phyloP scores from a whole-genome alignment of 116 monocot species.

The Papilionanthe hybrid region DNA sequence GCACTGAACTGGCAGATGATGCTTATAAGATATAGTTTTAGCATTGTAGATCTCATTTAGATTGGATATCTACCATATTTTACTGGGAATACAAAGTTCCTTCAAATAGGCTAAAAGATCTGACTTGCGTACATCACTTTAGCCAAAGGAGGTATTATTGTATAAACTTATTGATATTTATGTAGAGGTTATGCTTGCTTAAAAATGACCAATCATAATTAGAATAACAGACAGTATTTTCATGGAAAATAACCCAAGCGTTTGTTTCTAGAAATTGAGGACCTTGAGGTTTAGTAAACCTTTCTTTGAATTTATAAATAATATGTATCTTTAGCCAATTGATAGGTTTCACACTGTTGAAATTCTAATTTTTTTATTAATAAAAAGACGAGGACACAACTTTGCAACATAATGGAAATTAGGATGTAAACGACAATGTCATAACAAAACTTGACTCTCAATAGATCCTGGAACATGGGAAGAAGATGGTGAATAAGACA shows the following conservation, averaged over 20 bases:
- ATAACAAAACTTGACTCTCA: too few relatives aligned
- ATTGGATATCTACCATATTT: background rate
- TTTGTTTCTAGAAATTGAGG: background rate
- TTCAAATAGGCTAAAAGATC: background rate
- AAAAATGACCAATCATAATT: background rate
- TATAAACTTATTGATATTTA: background rate
- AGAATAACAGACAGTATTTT: background rate
- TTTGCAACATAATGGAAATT: too few relatives aligned
- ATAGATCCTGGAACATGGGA: too few relatives aligned
- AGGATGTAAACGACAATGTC: too few relatives aligned
- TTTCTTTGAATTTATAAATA: background rate
- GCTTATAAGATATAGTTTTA: background rate
- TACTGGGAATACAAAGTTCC: too few relatives aligned
- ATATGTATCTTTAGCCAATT: too few relatives aligned
- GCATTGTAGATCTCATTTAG: background rate
- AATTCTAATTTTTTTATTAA: too few relatives aligned
- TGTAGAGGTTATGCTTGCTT: background rate
- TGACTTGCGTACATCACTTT: background rate
- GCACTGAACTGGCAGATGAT: background rate
- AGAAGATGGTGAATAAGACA: too few relatives aligned
- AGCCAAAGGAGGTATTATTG: background rate
- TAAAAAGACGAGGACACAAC: too few relatives aligned
- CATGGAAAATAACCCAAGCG: background rate
- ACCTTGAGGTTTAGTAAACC: background rate
- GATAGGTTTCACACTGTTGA: too few relatives aligned